phyloP scores from a whole-genome alignment of 2,329 filamentous ascomycete species.

The Spiromastix sp. region DNA sequence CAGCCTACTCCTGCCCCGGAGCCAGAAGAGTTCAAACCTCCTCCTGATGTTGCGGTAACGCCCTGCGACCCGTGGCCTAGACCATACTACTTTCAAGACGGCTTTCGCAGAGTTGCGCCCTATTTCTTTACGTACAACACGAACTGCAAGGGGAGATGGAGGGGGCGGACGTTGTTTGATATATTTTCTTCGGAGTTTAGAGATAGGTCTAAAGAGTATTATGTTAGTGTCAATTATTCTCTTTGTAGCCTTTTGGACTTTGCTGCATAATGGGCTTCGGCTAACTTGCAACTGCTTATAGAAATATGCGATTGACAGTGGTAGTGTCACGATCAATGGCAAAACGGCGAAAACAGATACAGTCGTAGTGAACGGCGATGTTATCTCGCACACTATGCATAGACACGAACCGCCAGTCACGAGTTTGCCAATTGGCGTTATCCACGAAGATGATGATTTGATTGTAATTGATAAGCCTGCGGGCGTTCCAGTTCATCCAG shows the following conservation, averaged over 20 bases:
- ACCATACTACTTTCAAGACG: slow-evolving; percentile 77
- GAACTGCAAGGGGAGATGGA: slow-evolving; percentile 88
- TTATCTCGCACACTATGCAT: slow-evolving; percentile 87
- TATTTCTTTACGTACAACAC: slow-evolving; percentile 96
- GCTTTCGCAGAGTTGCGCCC: slow-evolving; percentile 69
- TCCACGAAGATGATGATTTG: slow-evolving; percentile 87
- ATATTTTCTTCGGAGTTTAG: slow-evolving; percentile 89
- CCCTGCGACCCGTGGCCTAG: slow-evolving; percentile 44
- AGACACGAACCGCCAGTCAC: slow-evolving; percentile 93
- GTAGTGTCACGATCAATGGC: slow-evolving; percentile 71
- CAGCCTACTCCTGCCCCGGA: slow-evolving; percentile 15
- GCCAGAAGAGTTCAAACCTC: slow-evolving; percentile 16
- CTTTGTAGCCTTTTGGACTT: neutral
- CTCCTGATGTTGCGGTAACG: slow-evolving; percentile 21
- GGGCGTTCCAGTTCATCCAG: slow-evolving; percentile 88
- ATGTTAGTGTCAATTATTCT: slow-evolving; percentile 56
- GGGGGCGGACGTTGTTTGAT: slow-evolving; percentile 67
- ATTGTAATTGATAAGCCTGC: slow-evolving; percentile 96
- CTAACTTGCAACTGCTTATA: too few relatives aligned
- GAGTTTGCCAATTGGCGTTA: slow-evolving; percentile 63
- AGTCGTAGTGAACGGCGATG: slow-evolving; percentile 74
- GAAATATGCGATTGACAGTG: slow-evolving; percentile 66
- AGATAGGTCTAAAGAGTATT: slow-evolving; percentile 78
- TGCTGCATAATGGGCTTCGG: neutral
- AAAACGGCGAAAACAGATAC: slow-evolving; percentile 58